Conservation (phyloP, 768 basidiomycete genomes). For the Chalciporus sphaerocephalus region DNA sequence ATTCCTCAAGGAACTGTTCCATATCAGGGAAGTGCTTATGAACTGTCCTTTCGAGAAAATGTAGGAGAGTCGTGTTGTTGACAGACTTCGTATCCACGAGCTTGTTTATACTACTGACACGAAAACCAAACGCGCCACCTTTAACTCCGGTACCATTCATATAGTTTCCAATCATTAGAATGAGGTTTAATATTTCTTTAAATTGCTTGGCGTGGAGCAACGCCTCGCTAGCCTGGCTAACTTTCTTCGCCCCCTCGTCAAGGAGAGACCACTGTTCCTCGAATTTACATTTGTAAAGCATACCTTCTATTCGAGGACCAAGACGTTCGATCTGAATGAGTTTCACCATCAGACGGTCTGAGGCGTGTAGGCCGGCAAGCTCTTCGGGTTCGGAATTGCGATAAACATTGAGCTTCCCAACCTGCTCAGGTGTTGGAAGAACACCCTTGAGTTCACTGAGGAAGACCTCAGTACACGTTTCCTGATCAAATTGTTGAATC, state of each 20-base stretch:
- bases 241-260: constrained; percentile 81
- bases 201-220: constrained; percentile 81
- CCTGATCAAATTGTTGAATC: constrained; percentile 83
- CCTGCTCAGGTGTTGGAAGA: constrained; percentile 87
- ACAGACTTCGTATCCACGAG: constrained; percentile 97
- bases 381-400: constrained; percentile 84
- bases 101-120: constrained; percentile 97
- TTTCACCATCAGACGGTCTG: constrained; percentile 96
- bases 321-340: constrained; percentile 92
- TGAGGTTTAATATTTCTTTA: constrained; percentile 86
- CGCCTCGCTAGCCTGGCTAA: constrained; percentile 75
- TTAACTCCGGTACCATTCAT: constrained; percentile 97
- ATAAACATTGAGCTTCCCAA: constrained; percentile 87
- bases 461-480: constrained; percentile 85
- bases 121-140: constrained; percentile 96
- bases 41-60: constrained; percentile 89
- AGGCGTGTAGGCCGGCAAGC: constrained; percentile 82
- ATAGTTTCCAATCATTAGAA: constrained; percentile 94
- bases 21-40: constrained; percentile 83
- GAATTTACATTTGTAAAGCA: constrained; percentile 88
- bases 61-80: constrained; percentile 88
- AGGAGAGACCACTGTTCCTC: constrained; percentile 80
- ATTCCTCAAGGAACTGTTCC: constrained; percentile 83
- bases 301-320: constrained; percentile 84
- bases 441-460: constrained; percentile 83